These are phyloP conservation scores for Vinca minor DNA, from an alignment of 257 asterid species.

Conservation along the genomic window DNA sequence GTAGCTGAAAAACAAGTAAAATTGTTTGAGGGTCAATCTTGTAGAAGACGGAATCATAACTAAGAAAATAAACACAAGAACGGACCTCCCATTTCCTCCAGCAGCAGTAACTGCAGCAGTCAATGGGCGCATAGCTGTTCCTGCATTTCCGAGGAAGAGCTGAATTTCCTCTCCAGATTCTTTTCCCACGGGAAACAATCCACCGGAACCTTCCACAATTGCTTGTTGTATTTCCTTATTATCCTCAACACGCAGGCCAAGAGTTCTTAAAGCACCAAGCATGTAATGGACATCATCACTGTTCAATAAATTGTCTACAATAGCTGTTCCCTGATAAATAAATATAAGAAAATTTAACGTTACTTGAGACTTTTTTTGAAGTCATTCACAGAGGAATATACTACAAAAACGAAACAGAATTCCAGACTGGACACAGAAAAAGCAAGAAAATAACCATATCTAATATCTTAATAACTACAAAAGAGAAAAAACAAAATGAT, in stretches of 20 bases:
- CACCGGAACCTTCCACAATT: constrained; percentile 77
- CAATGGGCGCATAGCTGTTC: constrained; percentile 98
- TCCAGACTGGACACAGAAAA: too few species aligned
- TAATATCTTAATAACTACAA: too few species aligned
- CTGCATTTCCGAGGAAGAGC: constrained; percentile 98
- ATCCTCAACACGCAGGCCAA: constrained; percentile 77
- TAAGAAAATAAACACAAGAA: constrained; percentile 9
- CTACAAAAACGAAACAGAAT: too few species aligned
- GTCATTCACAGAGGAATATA: constrained; percentile 1
- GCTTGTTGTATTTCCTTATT: constrained; percentile 65
- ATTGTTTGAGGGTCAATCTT: not conserved
- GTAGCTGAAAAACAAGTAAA: constrained; percentile 45
- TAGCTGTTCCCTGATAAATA: constrained; percentile 68
- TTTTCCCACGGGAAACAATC: constrained; percentile 70
- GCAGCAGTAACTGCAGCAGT: constrained; percentile 96
- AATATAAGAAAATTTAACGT: constrained; percentile 11
- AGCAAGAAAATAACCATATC: too few species aligned
- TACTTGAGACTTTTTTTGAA: constrained; percentile 5
- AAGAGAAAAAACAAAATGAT: not conserved
- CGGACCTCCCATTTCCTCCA: constrained; percentile 78
- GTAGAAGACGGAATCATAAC: not conserved
- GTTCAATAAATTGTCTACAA: constrained; percentile 79
- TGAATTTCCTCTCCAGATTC: constrained; percentile 69
- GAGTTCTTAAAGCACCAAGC: constrained; percentile 88
- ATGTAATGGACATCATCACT: constrained; percentile 91